phyloP scores from a whole-genome alignment of 768 basidiomycete species.

The Podaxis sp. region DNA sequence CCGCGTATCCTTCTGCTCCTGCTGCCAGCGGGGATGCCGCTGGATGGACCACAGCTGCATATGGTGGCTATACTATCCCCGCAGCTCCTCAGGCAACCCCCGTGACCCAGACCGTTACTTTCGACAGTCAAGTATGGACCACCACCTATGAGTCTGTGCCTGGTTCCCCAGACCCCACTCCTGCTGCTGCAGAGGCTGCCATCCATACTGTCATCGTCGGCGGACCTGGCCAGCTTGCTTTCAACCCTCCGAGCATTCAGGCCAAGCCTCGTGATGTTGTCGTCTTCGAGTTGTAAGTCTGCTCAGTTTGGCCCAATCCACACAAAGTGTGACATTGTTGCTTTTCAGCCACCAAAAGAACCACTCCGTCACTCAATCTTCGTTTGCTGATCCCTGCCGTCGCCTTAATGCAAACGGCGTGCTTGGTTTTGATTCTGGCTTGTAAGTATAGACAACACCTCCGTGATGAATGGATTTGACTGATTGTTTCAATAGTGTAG shows the following conservation, averaged over 20 bases:
- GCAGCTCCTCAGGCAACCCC: slow-evolving; percentile 40
- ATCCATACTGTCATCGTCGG: slow-evolving; percentile 58
- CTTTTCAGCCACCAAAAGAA: slow-evolving; percentile 57
- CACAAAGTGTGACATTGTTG: slow-evolving; percentile 5
- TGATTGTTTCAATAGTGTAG: slow-evolving; percentile 24
- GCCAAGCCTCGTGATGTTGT: slow-evolving; percentile 55
- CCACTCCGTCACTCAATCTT: slow-evolving; percentile 63
- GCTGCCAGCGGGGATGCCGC: slow-evolving; percentile 5
- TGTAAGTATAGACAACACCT: slow-evolving; percentile 34
- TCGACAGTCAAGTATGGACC: slow-evolving; percentile 44
- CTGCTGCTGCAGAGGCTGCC: slow-evolving; percentile 41
- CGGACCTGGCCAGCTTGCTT: slow-evolving; percentile 43
- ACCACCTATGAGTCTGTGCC: slow-evolving; percentile 58
- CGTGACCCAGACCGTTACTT: slow-evolving; percentile 49
- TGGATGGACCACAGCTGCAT: slow-evolving; percentile 41
- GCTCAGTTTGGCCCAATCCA: background rate
- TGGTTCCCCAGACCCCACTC: slow-evolving; percentile 52
- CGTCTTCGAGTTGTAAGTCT: slow-evolving; percentile 57
- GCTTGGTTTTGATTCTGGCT: slow-evolving; percentile 55
- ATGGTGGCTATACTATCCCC: slow-evolving; percentile 51
- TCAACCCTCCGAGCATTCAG: slow-evolving; percentile 46
- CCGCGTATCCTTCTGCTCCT: slow-evolving; percentile 18
- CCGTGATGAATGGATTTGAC: background rate
- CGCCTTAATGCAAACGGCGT: slow-evolving; percentile 36
- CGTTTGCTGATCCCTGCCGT: slow-evolving; percentile 59